Evolutionary conservation across 2,329 filamentous ascomycete genomes (phyloP).

Genomic region (Alternaria postmessia): DNA sequence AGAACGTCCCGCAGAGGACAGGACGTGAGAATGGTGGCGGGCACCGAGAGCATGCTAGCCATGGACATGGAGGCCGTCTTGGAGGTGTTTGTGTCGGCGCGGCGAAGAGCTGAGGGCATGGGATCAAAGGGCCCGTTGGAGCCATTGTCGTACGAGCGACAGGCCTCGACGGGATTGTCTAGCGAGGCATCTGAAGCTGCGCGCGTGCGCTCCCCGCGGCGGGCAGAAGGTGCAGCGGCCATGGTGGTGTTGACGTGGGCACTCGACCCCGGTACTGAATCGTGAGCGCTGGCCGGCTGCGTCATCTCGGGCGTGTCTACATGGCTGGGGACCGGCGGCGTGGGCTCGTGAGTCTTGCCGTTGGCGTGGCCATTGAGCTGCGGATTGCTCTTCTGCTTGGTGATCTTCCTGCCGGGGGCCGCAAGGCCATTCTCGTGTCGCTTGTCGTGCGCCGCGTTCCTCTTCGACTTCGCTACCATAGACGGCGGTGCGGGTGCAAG

Average conservation of each 20-base stretch:
- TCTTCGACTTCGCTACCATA: slow-evolving; percentile 60
- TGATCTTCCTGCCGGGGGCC: slow-evolving; percentile 75
- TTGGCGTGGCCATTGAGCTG: slow-evolving; percentile 55
- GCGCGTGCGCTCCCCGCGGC: slow-evolving; percentile 47
- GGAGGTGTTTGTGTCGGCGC: slow-evolving; percentile 67
- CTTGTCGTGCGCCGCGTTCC: slow-evolving; percentile 57
- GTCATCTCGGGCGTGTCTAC: slow-evolving; percentile 48
- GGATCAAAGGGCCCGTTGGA: slow-evolving; percentile 47
- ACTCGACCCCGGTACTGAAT: slow-evolving; percentile 4
- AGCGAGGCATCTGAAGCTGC: slow-evolving; percentile 55
- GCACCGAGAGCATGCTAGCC: slow-evolving; percentile 73
- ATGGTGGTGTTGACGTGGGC: slow-evolving; percentile 22
- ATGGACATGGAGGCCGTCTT: slow-evolving; percentile 74
- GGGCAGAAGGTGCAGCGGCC: slow-evolving; percentile 17
- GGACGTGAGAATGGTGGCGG: slow-evolving; percentile 85
- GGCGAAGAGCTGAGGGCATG: slow-evolving; percentile 63
- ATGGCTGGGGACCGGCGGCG: slow-evolving; percentile 50
- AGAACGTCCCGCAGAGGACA: slow-evolving; percentile 94
- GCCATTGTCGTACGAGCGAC: slow-evolving; percentile 40
- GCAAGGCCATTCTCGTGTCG: slow-evolving; percentile 89
- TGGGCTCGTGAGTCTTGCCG: slow-evolving; percentile 49
- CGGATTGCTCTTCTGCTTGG: slow-evolving; percentile 57
- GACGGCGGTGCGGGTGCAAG: slow-evolving; percentile 45
- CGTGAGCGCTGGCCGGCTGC: slow-evolving; percentile 39
- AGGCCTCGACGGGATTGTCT: slow-evolving; percentile 50